Evolutionary conservation across 495 filamentous ascomycete genomes (phyloP), one percentile per base, ranked within the genome.

Genomic region (Neurospora sp.): DNA sequence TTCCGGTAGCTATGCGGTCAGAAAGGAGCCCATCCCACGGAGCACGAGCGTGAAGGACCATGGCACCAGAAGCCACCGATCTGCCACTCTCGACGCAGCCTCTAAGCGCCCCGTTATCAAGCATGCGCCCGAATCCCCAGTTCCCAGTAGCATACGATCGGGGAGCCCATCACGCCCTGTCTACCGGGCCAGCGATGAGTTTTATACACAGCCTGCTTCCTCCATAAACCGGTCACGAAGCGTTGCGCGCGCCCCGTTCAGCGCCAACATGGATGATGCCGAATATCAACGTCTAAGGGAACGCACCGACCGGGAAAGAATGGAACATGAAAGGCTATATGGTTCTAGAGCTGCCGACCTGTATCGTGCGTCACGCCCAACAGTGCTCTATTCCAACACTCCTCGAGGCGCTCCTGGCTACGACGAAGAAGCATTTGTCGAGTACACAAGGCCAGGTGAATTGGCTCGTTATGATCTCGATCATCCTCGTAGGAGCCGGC

Each of bases 361-460:
- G 37, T 84, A 83, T 69, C 84, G 82, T 42, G 74, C 78, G 31
- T 46, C 83, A 7, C 81, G 82, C 3, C 79, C 81, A 10, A 74
- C 76, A 9, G 73, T 80, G 3, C 70, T 79, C 66, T 84, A 84
- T 68, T 69, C 79, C 77, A 48, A 69, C 72, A 70, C 78, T 37
- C 76, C 80, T 69, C 77, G 78, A 73, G 73, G 80, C 48, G 75
- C 87, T 42, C 81, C 86, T 14, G 88, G 90, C 69, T 90, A 90
- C 77, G 87, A 89, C 70, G 89, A 90, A 46, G 85, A 89, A 48
- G 89, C 89, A 2, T 93, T 90, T 66, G 22, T 66, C 76, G 91
- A 91, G 68, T 93, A 93, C 74, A 93, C 91, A 5, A 90, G 88
- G 37, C 88, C 90, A 10, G 85, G 88, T 74, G 91, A 93, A 73